Conservation (phyloP, 495 filamentous ascomycete genomes). For the Astrothelium macrocarpum region DNA sequence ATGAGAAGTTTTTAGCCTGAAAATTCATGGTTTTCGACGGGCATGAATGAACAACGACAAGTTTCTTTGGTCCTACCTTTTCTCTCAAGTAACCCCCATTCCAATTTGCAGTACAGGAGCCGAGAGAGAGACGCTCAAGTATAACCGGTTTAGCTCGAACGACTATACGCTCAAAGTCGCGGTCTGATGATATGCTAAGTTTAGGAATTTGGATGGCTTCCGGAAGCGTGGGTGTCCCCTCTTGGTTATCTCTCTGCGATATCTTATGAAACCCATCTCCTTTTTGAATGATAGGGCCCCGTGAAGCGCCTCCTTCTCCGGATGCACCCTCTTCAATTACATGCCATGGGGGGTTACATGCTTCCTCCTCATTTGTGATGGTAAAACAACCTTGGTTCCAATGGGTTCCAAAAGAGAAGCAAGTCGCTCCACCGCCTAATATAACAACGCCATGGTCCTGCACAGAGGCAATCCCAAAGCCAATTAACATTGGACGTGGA, state of each 20-base stretch:
- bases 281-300: background rate
- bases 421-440: constrained; percentile 74
- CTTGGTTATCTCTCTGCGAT: no score
- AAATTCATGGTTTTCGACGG: constrained; percentile 63
- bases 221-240: no score
- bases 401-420: constrained; percentile 77
- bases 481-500: constrained; percentile 54
- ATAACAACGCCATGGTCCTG: constrained; percentile 41
- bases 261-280: no score
- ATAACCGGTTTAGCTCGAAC: constrained; percentile 53
- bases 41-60: constrained; percentile 65
- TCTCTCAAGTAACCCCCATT: constrained; percentile 56
- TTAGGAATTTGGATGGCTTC: constrained; percentile 10
- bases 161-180: constrained; percentile 52
- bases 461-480: constrained; percentile 42
- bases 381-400: constrained; percentile 56
- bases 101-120: constrained; percentile 58
- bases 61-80: constrained; percentile 52
- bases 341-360: background rate
- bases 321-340: no score
- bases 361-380: constrained; percentile 21
- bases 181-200: constrained; percentile 21
- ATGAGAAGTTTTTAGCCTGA: constrained; percentile 70
- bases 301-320: background rate
- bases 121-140: constrained; percentile 55